A percentile compares a stretch with the other conserved stretches of the same genome.
These are phyloP conservation scores for Russula olivacea DNA, from an alignment of 768 basidiomycete genomes.

Conservation along the genomic window DNA sequence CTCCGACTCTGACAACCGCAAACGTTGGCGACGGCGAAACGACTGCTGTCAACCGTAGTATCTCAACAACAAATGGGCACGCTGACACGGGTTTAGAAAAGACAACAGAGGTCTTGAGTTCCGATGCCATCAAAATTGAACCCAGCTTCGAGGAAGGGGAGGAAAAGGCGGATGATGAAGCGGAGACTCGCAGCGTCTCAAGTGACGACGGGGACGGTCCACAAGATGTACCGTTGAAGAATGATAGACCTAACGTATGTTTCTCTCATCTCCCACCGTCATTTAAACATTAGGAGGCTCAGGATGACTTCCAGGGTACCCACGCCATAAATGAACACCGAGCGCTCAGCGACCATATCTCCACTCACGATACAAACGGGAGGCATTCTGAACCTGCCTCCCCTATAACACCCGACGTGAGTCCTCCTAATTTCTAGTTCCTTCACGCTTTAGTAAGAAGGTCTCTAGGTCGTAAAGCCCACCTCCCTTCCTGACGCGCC, in stretches of 20 bases:
- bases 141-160: conserved; percentile 1
- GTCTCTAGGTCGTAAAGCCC: background rate
- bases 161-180: background rate
- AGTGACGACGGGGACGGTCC: background rate
- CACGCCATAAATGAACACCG: conserved; percentile 9
- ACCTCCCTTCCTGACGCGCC: conserved; percentile 15
- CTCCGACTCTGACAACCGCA: background rate
- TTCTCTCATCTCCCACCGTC: background rate
- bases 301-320: conserved; percentile 4
- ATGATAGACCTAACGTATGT: conserved; percentile 6
- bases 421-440: background rate
- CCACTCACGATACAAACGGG: background rate
- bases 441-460: background rate
- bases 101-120: background rate
- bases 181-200: background rate
- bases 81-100: background rate
- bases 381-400: conserved; percentile 1
- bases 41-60: background rate
- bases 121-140: background rate
- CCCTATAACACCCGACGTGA: background rate
- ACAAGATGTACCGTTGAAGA: background rate
- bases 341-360: background rate
- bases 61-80: conserved; percentile 4
- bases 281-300: conserved; percentile 1
- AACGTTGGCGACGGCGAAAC: background rate